These are phyloP conservation scores for Monosporascus sp. DNA, from an alignment of 2,329 filamentous ascomycete species.

Conservation along the genomic window DNA sequence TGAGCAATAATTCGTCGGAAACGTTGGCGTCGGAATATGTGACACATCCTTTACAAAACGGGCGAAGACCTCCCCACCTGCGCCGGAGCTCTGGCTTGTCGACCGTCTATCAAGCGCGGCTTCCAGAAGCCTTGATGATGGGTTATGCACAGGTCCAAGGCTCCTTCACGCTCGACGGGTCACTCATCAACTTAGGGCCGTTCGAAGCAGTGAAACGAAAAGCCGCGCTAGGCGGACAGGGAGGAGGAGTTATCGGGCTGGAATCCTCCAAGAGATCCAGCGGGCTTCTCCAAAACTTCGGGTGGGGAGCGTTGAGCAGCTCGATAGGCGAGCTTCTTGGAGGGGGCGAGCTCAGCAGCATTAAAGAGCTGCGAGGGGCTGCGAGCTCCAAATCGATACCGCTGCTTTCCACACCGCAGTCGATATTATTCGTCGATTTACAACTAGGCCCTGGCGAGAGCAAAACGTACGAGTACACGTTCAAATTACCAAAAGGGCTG, in stretches of 20 bases:
- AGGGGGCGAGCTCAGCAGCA: slow-evolving; percentile 79
- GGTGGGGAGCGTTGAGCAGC: slow-evolving; percentile 82
- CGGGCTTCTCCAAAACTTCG: slow-evolving; percentile 76
- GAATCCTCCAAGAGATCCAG: slow-evolving; percentile 69
- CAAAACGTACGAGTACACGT: slow-evolving; percentile 78
- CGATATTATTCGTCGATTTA: slow-evolving; percentile 90
- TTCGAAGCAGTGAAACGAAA: slow-evolving; percentile 97
- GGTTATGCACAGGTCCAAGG: slow-evolving; percentile 93
- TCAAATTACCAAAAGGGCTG: slow-evolving; percentile 79
- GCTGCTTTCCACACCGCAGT: slow-evolving; percentile 89
- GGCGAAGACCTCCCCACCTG: slow-evolving; percentile 37
- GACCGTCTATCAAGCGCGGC: slow-evolving; percentile 36
- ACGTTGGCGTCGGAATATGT: slow-evolving; percentile 88
- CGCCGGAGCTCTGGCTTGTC: slow-evolving; percentile 41
- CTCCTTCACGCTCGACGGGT: slow-evolving; percentile 86
- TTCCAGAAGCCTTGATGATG: slow-evolving; percentile 89
- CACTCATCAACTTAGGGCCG: slow-evolving; percentile 77
- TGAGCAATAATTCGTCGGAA: slow-evolving; percentile 93
- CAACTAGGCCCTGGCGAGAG: slow-evolving; percentile 84
- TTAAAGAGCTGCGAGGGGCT: slow-evolving; percentile 89
- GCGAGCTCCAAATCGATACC: slow-evolving; percentile 84
- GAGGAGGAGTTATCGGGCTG: slow-evolving; percentile 78
- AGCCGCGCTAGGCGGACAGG: slow-evolving; percentile 81
- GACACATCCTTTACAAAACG: slow-evolving; percentile 39
- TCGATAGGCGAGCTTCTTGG: slow-evolving; percentile 86